Base-by-base conservation (phyloP, 2,329 filamentous ascomycete species). In the Xylariaceae sp. region DNA sequence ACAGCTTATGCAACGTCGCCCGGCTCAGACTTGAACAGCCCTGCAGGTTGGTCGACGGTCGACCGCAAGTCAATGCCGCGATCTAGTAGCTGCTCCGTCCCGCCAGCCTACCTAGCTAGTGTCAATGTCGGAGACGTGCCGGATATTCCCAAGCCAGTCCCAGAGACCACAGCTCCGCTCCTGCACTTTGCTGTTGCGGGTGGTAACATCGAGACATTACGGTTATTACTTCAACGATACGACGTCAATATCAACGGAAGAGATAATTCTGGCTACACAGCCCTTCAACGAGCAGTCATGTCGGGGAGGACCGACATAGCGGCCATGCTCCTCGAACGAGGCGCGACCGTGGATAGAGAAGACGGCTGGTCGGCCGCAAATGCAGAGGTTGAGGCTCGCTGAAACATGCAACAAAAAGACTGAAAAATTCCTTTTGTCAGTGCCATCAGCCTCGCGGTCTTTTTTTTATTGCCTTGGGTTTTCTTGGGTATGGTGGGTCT, bases 151-250 rank as follows among this genome's bases (percentile, higher is more conserved):
- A 56, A 57, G 34, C 44, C 54, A 22, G 49, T 62, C 22, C 60
- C 58, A 7, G 58, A 62, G 42, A 64, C 56, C 7, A 60, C 55
- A 14, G 58, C 60, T n/a, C 57, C 62, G 8, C 50, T 63, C 7
- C 54, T 64, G 37, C 62, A 64, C 48, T 63, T 64, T 35, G 62
- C 61, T 7, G 53, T 64, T n/a, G 60, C 57, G 10, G 55, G 58
- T 6, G 61, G 61, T 1, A 59, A 62, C 40, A 45, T 56, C 34
- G 61, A 64, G 33, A 63, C 60, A 1, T 43, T 64, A 33, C 51
- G 56, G 6, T 53, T 63, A 14, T 38, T 64, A 19, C 51, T 64
- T n/a, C 55, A 55, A 39, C 58, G 60, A 25, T 54, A 54, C 40
- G 59, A 63, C 25, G 56, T 62, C 32, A 58, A 61, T 43, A 44